Percentiles rank a stretch among this genome's conserved stretches.
These are phyloP conservation scores for Fonsecaea monophora DNA, from an alignment of 2,329 filamentous ascomycete species.

Conservation along the genomic window DNA sequence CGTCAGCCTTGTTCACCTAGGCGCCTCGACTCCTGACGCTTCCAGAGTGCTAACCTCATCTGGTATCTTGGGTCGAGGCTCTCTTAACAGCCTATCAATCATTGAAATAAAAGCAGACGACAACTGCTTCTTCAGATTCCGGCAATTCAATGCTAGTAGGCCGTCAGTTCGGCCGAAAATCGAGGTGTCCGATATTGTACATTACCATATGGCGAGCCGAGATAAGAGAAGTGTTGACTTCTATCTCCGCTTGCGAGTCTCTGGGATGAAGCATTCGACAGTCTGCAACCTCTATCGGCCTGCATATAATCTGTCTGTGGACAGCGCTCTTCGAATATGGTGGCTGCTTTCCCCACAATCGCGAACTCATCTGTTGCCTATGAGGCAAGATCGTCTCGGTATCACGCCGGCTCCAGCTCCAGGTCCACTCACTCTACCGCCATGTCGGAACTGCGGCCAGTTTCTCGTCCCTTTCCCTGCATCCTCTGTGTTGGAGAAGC, in stretches of 20 bases:
- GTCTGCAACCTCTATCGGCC: not conserved
- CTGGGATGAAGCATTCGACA: not conserved
- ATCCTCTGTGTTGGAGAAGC: not conserved
- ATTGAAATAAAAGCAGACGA: not conserved
- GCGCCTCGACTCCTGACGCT: too few relatives aligned
- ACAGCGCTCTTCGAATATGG: not conserved
- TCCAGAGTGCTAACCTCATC: not conserved
- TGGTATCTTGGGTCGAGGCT: not conserved
- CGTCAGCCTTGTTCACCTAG: too few relatives aligned
- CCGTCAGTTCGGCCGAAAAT: not conserved
- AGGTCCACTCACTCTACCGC: not conserved
- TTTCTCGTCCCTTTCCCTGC: not conserved
- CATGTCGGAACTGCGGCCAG: not conserved
- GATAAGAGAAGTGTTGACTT: not conserved
- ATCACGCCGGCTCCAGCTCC: not conserved
- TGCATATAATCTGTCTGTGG: not conserved
- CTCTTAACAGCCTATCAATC: not conserved
- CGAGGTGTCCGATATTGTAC: not conserved
- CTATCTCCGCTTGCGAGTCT: not conserved
- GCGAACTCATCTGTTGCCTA: not conserved
- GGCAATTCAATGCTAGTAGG: not conserved
- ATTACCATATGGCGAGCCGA: not conserved
- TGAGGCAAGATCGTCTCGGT: constrained; percentile 7
- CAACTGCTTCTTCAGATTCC: not conserved
- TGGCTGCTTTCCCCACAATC: not conserved